phyloP scores from a whole-genome alignment of 2,329 filamentous ascomycete species.

The Fusarium dlaminii region DNA sequence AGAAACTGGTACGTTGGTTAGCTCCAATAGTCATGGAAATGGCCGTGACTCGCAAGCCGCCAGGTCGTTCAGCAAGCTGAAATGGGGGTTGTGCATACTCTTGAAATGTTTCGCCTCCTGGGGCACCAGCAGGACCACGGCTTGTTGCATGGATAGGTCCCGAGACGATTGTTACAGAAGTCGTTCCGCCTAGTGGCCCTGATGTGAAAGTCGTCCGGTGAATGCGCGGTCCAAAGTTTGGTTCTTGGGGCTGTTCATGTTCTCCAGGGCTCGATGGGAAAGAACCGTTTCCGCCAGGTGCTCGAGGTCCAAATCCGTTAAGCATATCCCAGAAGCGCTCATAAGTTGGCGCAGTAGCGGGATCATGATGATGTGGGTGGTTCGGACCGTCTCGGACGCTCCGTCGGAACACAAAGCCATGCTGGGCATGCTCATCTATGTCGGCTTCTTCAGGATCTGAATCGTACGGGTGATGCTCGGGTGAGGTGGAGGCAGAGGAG shows the following conservation, averaged over 20 bases:
- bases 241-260: constrained; percentile 13
- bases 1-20: constrained; percentile 55
- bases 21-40: constrained; percentile 37
- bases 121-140: constrained; percentile 28
- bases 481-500: constrained; percentile 44
- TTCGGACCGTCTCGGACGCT: constrained; percentile 45
- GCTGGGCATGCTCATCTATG: constrained; percentile 62
- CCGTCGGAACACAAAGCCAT: constrained; percentile 54
- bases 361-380: constrained; percentile 42
- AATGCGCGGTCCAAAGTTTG: constrained; percentile 43
- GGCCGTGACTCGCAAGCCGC: constrained; percentile 28
- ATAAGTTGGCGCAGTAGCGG: constrained; percentile 51
- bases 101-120: constrained; percentile 55
- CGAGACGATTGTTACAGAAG: constrained; percentile 61
- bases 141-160: constrained; percentile 44
- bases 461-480: constrained; percentile 44
- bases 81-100: constrained; percentile 52
- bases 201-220: constrained; percentile 52
- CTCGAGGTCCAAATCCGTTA: constrained; percentile 47
- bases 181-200: constrained; percentile 51
- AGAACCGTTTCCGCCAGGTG: constrained; percentile 14
- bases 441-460: constrained; percentile 69
- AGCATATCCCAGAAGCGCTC: constrained; percentile 58
- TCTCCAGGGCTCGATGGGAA: constrained; percentile 25
- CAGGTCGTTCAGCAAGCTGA: constrained; percentile 10